Evolutionary conservation across 768 basidiomycete genomes (phyloP).

Genomic region (Amanita phalloides): DNA sequence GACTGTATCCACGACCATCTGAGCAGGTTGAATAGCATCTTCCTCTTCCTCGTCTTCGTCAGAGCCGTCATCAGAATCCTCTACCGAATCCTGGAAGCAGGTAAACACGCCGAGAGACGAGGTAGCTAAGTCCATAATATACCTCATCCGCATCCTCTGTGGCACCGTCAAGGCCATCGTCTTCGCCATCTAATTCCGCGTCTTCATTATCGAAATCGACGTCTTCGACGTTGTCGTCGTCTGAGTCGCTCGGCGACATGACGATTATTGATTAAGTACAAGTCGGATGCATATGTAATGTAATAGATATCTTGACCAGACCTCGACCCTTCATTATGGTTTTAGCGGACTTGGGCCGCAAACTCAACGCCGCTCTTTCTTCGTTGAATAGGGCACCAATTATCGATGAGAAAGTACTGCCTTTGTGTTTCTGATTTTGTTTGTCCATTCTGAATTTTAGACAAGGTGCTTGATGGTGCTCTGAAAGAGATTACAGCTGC

Average conservation of each 20-base stretch:
- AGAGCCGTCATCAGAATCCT: constrained; percentile 47
- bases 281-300: not conserved
- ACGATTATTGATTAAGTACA: not conserved
- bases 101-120: constrained; percentile 3
- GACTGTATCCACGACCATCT: constrained; percentile 18
- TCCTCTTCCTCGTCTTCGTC: constrained; percentile 37
- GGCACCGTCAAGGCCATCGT: constrained; percentile 30
- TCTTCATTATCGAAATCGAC: constrained; percentile 45
- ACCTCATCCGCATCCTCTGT: constrained; percentile 66
- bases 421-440: not conserved
- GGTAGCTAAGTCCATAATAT: constrained; percentile 20
- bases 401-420: constrained; percentile 80
- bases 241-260: constrained; percentile 52
- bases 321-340: constrained; percentile 50
- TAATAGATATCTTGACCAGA: not conserved
- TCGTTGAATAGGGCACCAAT: constrained; percentile 80
- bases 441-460: constrained; percentile 5
- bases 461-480: constrained; percentile 82
- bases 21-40: constrained; percentile 1
- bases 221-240: constrained; percentile 53
- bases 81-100: constrained; percentile 40
- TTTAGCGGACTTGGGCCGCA: constrained; percentile 87
- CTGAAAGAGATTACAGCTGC: constrained; percentile 95
- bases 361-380: constrained; percentile 87
- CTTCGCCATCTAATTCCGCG: constrained; percentile 29